A percentile compares a stretch with the other conserved stretches of the same genome.
These are phyloP conservation scores for Paragyromitra xinjiangensis DNA, from an alignment of 495 filamentous ascomycete species.

Conservation along the genomic window DNA sequence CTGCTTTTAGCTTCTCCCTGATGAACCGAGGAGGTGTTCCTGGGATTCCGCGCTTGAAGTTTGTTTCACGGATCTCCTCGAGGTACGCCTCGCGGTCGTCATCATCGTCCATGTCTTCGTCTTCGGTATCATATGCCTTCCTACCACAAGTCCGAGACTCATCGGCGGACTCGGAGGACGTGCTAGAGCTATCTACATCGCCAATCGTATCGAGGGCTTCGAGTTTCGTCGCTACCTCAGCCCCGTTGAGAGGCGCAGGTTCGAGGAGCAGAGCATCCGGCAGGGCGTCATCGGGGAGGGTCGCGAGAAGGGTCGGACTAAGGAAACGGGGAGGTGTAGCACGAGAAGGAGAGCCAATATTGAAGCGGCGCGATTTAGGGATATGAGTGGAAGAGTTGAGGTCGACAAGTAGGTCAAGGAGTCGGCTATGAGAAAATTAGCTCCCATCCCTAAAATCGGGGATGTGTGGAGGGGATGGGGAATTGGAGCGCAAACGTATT, in stretches of 20 bases:
- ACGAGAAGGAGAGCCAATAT: conserved; percentile 54
- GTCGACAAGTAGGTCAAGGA: conserved; percentile 85
- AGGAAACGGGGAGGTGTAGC: conserved; percentile 55
- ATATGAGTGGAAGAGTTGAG: conserved; percentile 82
- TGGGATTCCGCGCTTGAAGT: conserved; percentile 55
- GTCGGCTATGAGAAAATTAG: conserved; percentile 65
- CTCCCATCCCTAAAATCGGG: not conserved
- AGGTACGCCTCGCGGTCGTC: conserved; percentile 55
- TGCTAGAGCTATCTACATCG: conserved; percentile 41
- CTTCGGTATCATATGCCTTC: conserved; percentile 49
- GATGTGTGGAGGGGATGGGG: not conserved
- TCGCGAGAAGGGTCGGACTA: conserved; percentile 61
- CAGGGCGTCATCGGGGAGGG: conserved; percentile 60
- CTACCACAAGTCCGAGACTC: conserved; percentile 32
- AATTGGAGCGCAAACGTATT: conserved; percentile 71
- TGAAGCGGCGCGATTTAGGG: conserved; percentile 74
- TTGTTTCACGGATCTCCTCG: conserved; percentile 55
- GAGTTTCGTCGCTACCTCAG: conserved; percentile 29
- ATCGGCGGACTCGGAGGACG: conserved; percentile 54
- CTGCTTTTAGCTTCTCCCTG: conserved; percentile 54
- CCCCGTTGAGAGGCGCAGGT: conserved; percentile 37
- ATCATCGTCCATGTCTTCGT: conserved; percentile 56
- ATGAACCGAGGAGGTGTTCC: conserved; percentile 54
- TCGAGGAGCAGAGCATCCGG: conserved; percentile 56
- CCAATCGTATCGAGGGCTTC: conserved; percentile 34